These are phyloP conservation scores for Hypericum perforatum DNA, from an alignment of 345 rosid species.

Conservation along the genomic window DNA sequence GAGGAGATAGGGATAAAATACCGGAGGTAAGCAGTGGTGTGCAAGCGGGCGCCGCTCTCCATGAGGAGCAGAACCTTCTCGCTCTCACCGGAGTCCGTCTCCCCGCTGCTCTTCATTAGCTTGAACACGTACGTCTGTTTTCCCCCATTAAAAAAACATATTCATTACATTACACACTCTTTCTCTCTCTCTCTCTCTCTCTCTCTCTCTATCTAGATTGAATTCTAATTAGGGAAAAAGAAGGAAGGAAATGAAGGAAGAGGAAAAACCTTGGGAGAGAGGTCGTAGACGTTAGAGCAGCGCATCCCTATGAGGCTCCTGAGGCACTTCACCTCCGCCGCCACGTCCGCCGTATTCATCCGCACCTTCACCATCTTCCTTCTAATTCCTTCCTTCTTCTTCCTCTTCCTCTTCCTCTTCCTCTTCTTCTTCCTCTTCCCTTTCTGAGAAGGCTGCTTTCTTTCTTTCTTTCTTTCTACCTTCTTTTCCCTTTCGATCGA, in stretches of 20 bases:
- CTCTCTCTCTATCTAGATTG: no score
- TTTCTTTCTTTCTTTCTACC: no score
- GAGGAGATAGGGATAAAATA: conserved; percentile 10
- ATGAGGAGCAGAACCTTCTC: conserved; percentile 81
- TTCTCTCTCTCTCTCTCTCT: no score
- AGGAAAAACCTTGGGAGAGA: conserved; percentile 69
- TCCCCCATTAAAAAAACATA: neutral
- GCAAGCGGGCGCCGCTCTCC: conserved; percentile 96
- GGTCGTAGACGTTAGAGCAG: conserved; percentile 95
- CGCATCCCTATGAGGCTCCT: conserved; percentile 89
- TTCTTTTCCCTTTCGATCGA: no score
- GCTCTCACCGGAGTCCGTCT: conserved; percentile 94
- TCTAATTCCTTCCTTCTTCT: no score
- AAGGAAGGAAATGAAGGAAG: neutral
- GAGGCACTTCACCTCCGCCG: conserved; percentile 92
- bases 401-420: no score
- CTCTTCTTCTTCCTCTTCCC: no score
- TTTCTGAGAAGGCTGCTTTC: no score
- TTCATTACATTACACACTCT: neutral
- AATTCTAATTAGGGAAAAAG: no score
- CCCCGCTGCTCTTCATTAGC: conserved; percentile 95
- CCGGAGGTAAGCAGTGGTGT: conserved; percentile 83
- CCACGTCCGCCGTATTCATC: conserved; percentile 27
- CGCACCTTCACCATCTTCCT: no score
- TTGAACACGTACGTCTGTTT: conserved; percentile 85